Percentiles rank a stretch among this genome's conserved stretches.
Conservation (phyloP, 75 land plant species). For the Selaginella tamariscina region DNA sequence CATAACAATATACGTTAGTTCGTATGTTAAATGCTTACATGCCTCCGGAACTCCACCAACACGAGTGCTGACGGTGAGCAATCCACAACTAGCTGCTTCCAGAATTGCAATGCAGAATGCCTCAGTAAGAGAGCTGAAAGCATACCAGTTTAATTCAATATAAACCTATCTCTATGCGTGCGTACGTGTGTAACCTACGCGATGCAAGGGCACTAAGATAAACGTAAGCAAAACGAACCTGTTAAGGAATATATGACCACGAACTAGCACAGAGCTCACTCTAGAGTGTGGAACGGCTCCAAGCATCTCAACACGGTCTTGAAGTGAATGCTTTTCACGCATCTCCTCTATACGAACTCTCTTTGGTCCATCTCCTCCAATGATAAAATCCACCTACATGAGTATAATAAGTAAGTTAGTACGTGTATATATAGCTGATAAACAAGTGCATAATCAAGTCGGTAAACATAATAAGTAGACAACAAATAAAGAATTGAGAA, state of each 20-base stretch:
- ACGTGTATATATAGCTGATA: no score
- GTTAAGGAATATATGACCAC: conserved; percentile 95
- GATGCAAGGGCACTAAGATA: not conserved
- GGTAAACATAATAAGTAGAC: no score
- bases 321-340: conserved; percentile 95
- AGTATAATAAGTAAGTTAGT: no score
- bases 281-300: conserved; percentile 96
- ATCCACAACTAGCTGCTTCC: conserved; percentile 99
- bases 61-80: conserved; percentile 94
- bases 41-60: conserved; percentile 99
- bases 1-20: no score
- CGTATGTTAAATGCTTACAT: conserved; percentile 41
- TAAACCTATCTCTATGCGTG: not conserved
- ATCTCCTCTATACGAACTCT: conserved; percentile 95
- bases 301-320: conserved; percentile 97
- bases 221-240: conserved; percentile 32
- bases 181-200: not conserved
- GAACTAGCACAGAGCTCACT: conserved; percentile 76
- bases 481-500: no score
- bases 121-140: conserved; percentile 84
- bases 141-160: not conserved
- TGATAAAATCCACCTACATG: conserved; percentile 70
- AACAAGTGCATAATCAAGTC: no score
- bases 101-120: conserved; percentile 97
- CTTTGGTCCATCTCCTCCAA: conserved; percentile 99